Evolutionary conservation across 2,329 filamentous ascomycete genomes (phyloP), one percentile per base, ranked within the genome.

Genomic region (Phialophora chinensis): DNA sequence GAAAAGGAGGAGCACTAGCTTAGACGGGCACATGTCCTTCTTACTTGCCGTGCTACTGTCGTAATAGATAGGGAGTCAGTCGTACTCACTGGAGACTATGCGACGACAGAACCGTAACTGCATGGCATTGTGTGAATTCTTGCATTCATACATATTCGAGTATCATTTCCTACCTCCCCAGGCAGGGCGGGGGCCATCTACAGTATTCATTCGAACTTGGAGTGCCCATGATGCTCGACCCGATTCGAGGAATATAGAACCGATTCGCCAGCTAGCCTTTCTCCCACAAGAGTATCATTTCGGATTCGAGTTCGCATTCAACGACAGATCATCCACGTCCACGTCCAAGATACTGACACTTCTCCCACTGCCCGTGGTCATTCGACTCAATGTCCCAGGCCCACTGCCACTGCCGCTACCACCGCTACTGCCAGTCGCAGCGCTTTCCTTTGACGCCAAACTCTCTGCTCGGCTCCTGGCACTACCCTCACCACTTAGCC

Each of bases 291-390:
- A 23, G 20, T 31, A 61, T 53, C 59, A 53, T 38, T 53, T 61
- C 49, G 38, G 14, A 25, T 27, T 52, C 29, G 27, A 25, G 23
- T 20, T 62, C 57, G 55, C 38, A 31, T 54, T 58, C 57, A 57
- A 25, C 14, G 66, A 63, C 54, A 29, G 31, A 56, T 69, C 60
- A 52, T 66, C 60, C 31, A 70, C 33, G 62, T 70, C 60, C 31
- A 70, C 20, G 60, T 70, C 68, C 66, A 70, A 65, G 33, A 68
- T 61, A 60, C 57, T 66, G 42, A 69, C 61, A 29, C 61, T 65
- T 29, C 49, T 20, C 12, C 31, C 61, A 31, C 50, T 66, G 14
- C 42, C 44, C 20, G 53, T 60, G 44, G 54, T 63, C 42, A 52
- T 63, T 52, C 61, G 54, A 57, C 61, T 63, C 27, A 57, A 11